A percentile compares a stretch with the other conserved stretches of the same genome.
phyloP scores from a whole-genome alignment of 176 grass and related monocot species.

The Carex parvula region DNA sequence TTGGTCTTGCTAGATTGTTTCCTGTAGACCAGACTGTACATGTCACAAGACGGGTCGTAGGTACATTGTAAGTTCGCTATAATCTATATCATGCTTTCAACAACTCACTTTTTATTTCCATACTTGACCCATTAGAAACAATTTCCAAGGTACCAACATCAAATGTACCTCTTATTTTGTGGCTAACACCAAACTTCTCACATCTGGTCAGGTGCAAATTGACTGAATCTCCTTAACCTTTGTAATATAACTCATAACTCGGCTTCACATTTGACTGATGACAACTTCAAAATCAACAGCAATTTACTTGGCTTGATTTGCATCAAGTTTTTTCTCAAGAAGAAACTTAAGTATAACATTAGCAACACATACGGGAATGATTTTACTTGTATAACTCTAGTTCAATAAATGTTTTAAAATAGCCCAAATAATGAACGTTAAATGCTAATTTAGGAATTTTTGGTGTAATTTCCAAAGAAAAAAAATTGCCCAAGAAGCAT shows the following conservation, averaged over 20 bases:
- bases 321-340: not conserved
- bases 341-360: not conserved
- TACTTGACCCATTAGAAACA: not conserved
- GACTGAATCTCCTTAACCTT: not conserved
- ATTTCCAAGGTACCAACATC: not conserved
- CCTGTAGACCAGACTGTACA: constrained; percentile 28
- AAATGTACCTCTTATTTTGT: not conserved
- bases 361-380: not conserved
- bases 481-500: not conserved
- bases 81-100: not conserved
- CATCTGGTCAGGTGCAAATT: not conserved
- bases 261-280: not conserved
- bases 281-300: not conserved
- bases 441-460: constrained; percentile 23
- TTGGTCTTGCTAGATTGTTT: constrained; percentile 59
- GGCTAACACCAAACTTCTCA: not conserved
- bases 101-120: not conserved
- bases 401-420: not conserved
- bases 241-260: not conserved
- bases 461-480: not conserved
- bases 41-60: constrained; percentile 56
- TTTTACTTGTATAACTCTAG: not conserved
- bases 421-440: not conserved
- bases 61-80: constrained; percentile 53
- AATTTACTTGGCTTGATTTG: not conserved